Base-by-base conservation (phyloP, 129 eudicot genomes). In the Flaveria robusta region DNA sequence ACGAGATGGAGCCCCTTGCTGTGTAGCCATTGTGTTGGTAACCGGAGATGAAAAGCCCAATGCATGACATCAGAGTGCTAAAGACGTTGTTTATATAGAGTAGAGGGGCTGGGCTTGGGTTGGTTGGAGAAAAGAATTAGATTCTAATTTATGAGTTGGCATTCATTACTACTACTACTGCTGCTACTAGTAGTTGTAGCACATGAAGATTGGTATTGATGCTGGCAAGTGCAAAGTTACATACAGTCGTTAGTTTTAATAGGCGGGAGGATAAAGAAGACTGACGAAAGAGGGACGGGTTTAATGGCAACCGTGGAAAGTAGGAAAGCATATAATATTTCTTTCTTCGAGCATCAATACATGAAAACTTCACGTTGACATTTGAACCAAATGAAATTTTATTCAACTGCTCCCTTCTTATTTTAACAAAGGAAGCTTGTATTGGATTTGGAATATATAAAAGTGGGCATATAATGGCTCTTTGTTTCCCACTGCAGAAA, bases 11-110 rank as follows among this genome's bases (percentile, higher is more conserved):
- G 81, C 82, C 55, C 79, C 79, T 76, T 81, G 92, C 42, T 84
- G 88, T 84, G 56, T 79, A 9, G 93, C 77, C 96, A 90, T 90
- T 67, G 65, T 1, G 39, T 34, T 34, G 5, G 39, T 34, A 5
- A 34, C 8, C 39, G 39, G 7, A 4, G 5, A 34, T 34, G 7
- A 34, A 34, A 34, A 34, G 39, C 39, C 39, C 15, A 13, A 77
- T 68, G 75, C 45, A 11, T 24, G 16, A 54, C 39, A 68, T 77
- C 47, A n/a, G 66, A 18, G 39, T 27, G 9, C 58, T 31, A 39
- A 39, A 51, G 31, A 72, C 55, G 52, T 50, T 51, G 66, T 64
- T 47, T 79, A 72, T 72, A 79, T 60, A 78, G 75, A 58, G 20
- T n/a, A 9, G n/a, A 31, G 58, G 8, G 7, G 14, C 4, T 0